Conservation (phyloP, 257 asterid species). For the Haberlea rhodopensis region DNA sequence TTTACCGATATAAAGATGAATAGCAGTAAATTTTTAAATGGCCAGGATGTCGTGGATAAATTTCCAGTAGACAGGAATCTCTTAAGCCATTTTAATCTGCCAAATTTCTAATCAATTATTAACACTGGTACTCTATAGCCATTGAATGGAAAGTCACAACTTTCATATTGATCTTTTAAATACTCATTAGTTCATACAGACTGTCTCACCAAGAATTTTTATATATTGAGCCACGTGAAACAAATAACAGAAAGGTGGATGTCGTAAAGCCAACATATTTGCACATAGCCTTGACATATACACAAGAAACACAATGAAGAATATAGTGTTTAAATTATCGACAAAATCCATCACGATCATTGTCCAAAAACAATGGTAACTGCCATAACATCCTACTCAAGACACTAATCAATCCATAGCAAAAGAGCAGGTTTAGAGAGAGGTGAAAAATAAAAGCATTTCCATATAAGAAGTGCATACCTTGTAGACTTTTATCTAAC, state of each 20-base stretch:
- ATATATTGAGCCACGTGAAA: background rate
- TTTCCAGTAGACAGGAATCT: background rate
- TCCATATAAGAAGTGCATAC: constrained; percentile 32
- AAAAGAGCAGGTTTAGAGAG: too few species aligned
- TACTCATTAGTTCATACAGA: background rate
- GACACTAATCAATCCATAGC: background rate
- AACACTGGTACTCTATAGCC: background rate
- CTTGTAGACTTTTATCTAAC: constrained; percentile 85
- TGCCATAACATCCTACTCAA: background rate
- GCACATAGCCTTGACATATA: background rate
- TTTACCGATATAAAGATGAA: background rate
- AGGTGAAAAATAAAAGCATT: background rate
- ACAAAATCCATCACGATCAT: background rate
- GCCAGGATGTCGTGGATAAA: too few species aligned
- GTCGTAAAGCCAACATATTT: background rate
- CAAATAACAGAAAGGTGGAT: background rate
- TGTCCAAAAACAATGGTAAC: background rate
- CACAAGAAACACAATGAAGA: too few species aligned
- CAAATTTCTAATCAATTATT: background rate
- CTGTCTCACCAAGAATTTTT: background rate
- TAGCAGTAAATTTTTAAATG: too few species aligned
- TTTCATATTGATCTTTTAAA: background rate
- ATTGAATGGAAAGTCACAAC: background rate
- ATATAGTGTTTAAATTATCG: background rate
- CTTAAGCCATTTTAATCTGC: background rate